A percentile compares a stretch with the other conserved stretches of the same genome.
Evolutionary conservation across 2,329 filamentous ascomycete genomes (phyloP).

Genomic region (Davidsoniella eucalypti): DNA sequence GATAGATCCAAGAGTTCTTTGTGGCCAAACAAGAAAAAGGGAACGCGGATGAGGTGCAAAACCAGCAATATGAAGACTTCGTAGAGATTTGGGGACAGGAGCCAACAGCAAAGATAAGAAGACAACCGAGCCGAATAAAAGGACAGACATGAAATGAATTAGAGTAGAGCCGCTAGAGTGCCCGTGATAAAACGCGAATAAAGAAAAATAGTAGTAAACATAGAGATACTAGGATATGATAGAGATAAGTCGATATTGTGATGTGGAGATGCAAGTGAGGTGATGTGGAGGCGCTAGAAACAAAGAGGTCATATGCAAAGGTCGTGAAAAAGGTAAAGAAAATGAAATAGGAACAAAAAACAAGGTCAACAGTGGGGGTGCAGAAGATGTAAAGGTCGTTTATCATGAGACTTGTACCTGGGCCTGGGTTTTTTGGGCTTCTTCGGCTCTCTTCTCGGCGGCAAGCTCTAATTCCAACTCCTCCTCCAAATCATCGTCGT

Average conservation of each 20-base stretch:
- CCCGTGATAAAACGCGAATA: background rate
- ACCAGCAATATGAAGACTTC: no score
- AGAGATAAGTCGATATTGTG: background rate
- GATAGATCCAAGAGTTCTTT: no score
- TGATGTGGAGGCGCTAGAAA: background rate
- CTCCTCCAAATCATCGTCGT: constrained; percentile 15
- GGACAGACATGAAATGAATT: no score
- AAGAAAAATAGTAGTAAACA: constrained; percentile 5
- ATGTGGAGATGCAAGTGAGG: constrained; percentile 1
- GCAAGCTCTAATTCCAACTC: constrained; percentile 9
- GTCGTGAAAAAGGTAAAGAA: background rate
- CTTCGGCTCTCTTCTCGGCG: background rate
- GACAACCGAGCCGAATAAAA: no score
- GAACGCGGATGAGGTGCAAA: no score
- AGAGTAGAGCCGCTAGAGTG: background rate
- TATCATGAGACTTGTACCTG: background rate
- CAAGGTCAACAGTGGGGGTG: background rate
- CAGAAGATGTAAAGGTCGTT: background rate
- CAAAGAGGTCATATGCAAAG: background rate
- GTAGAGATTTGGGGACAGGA: no score
- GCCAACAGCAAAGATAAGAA: no score
- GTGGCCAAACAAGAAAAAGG: no score
- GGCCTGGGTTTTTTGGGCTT: background rate
- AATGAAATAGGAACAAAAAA: background rate
- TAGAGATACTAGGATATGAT: background rate